Conservation (phyloP, 352 stramenopile species). For the Discostella stelligera region DNA sequence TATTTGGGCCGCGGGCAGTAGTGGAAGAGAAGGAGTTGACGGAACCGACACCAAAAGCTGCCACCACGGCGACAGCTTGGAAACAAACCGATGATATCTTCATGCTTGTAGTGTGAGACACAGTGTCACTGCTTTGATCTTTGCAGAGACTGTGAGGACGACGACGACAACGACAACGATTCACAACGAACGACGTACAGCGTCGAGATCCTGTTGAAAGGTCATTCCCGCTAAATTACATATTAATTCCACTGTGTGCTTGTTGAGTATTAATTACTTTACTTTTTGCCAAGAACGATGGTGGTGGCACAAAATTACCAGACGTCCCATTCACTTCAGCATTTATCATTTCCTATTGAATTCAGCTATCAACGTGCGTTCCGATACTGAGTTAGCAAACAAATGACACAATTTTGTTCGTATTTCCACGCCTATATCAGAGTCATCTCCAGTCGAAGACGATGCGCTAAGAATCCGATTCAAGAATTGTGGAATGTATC, state of each 20-base stretch:
- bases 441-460: slow-evolving; percentile 9
- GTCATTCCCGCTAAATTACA: neutral
- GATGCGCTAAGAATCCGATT: slow-evolving; percentile 25
- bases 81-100: slow-evolving; percentile 27
- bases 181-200: neutral
- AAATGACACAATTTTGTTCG: slow-evolving; percentile 53
- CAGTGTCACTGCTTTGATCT: neutral
- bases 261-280: too few species aligned
- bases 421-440: slow-evolving; percentile 18
- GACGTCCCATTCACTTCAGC: too few species aligned
- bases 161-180: neutral
- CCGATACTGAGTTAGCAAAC: slow-evolving; percentile 58
- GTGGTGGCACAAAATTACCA: too few species aligned
- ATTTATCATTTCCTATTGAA: slow-evolving; percentile 31
- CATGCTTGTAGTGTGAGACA: slow-evolving; percentile 13
- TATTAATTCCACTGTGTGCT: too few species aligned
- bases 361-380: slow-evolving; percentile 53
- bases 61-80: slow-evolving; percentile 21
- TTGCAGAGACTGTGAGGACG: neutral
- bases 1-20: slow-evolving; percentile 3
- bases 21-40: slow-evolving; percentile 23
- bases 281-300: neutral
- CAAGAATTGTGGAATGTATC: slow-evolving; percentile 36
- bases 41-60: slow-evolving; percentile 13
- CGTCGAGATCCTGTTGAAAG: neutral